Base-by-base conservation (phyloP, 139 green algal genomes). In the Chlorella sorokiniana region DNA sequence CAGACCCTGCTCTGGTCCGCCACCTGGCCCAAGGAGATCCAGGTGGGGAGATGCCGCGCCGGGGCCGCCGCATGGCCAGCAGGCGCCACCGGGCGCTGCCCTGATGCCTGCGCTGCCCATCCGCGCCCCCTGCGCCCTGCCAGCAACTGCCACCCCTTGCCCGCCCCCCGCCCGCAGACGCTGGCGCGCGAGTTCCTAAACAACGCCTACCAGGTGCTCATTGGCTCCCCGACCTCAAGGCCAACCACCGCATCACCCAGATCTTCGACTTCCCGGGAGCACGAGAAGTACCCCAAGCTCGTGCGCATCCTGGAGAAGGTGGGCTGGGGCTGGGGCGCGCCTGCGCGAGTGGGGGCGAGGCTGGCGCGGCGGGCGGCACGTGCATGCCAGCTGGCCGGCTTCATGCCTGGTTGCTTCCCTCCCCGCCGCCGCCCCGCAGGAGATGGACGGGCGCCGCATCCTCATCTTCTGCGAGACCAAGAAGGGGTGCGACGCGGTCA, bases 1-100 rank as follows among this genome's bases (percentile, higher is more conserved):
- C 96, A 99, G 89, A 99, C 96, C 33, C 88, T 99, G 84, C 92
- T 99, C 75, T 99, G 96, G 91, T 94, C 86, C 44, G 96, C 96
- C 23, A 99, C 96, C 8, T 99, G 95, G 95, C 96, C 96, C 54
- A 94, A 93, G 72, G 95, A 96, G 73, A 94, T 99, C 68, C 87
- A 96, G 83, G 61, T 78, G 71, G 31, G 44, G 61, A 22, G 20
- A 22, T 52, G 61, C 56, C 25, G 56, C 56, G 25, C 22, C 56
- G 56, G 56, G 56, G 11, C 22, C 56, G 10, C 52, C 29, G 8
- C 52, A 5, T 62, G 52, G 52, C 10, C 52, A 14, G 52, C 52
- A 3, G 52, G 29, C 52, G n/a, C 52, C 29, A 23, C 52, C 10
- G 52, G 22, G 22, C 29, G 52, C 52, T 20, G 52, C 9, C 52